Conservation (phyloP, 139 green algal genomes). For the Tetraselmis chui region DNA sequence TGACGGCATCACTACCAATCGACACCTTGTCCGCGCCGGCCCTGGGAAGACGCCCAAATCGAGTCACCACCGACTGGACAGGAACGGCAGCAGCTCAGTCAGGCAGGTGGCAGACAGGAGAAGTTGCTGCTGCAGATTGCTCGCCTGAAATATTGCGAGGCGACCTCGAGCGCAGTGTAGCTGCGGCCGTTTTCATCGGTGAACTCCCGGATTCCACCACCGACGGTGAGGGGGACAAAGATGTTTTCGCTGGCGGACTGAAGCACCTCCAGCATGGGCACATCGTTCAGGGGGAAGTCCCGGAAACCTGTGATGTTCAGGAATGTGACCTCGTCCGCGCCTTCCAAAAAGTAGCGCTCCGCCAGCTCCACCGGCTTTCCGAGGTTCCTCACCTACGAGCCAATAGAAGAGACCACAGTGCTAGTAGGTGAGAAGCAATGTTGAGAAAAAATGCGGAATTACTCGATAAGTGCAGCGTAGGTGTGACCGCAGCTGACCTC, state of each 20-base stretch:
- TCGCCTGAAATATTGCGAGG: slow-evolving; percentile 90
- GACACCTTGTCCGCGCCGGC: slow-evolving; percentile 94
- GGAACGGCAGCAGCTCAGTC: not conserved
- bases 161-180: slow-evolving; percentile 89
- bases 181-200: slow-evolving; percentile 64
- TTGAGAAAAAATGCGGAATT: too few relatives aligned
- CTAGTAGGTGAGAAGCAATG: too few relatives aligned
- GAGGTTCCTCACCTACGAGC: slow-evolving; percentile 87
- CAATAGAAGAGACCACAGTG: too few relatives aligned
- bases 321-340: slow-evolving; percentile 96
- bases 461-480: too few relatives aligned
- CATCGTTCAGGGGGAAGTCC: slow-evolving; percentile 87
- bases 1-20: slow-evolving; percentile 90
- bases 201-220: slow-evolving; percentile 91
- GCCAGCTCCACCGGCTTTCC: slow-evolving; percentile 69
- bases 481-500: too few relatives aligned
- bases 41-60: too few relatives aligned
- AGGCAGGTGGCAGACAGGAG: not conserved
- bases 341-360: slow-evolving; percentile 84
- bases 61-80: too few relatives aligned
- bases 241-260: slow-evolving; percentile 75
- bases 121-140: not conserved
- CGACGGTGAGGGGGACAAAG: slow-evolving; percentile 97
- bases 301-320: slow-evolving; percentile 98
- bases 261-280: slow-evolving; percentile 92